These are phyloP conservation scores for Chenopodium berlandieri DNA, from an alignment of 148 eudicot species.

Conservation along the genomic window DNA sequence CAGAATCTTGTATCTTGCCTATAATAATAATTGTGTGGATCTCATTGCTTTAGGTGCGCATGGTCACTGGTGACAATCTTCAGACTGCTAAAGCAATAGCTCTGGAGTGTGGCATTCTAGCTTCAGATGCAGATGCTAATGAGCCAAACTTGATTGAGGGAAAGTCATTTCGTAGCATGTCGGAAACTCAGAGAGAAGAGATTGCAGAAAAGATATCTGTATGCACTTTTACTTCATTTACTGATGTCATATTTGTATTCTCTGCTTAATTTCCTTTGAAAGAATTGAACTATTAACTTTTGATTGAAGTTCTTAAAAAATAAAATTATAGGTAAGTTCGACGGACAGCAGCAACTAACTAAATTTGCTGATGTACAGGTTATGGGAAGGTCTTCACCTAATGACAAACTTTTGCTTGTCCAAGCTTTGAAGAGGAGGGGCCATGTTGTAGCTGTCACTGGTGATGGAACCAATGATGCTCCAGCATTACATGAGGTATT, in stretches of 20 bases:
- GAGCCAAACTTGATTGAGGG: slow-evolving; percentile 89
- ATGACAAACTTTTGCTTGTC: slow-evolving; percentile 90
- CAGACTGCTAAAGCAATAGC: slow-evolving; percentile 97
- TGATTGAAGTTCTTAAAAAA: background rate
- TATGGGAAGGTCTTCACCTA: slow-evolving; percentile 98
- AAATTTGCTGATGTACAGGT: slow-evolving; percentile 42
- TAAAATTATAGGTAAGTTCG: background rate
- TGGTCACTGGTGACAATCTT: slow-evolving; percentile 97
- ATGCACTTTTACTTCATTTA: slow-evolving; percentile 14
- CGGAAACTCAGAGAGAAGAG: slow-evolving; percentile 57
- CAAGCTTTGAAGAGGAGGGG: slow-evolving; percentile 86
- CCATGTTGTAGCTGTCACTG: slow-evolving; percentile 97
- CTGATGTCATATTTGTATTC: background rate
- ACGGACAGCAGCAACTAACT: background rate
- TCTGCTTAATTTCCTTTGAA: background rate
- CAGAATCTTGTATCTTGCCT: background rate
- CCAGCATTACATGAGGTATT: slow-evolving; percentile 95
- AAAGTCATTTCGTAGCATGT: slow-evolving; percentile 60
- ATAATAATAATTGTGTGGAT: background rate
- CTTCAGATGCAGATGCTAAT: slow-evolving; percentile 70
- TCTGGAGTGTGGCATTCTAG: slow-evolving; percentile 89
- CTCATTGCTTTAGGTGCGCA: slow-evolving; percentile 60
- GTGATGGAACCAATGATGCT: slow-evolving; percentile 98
- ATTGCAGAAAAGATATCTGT: slow-evolving; percentile 81
- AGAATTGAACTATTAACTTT: background rate